phyloP scores from a whole-genome alignment of 164 flowering plant genomes.

The Vitis rotundifolia region DNA sequence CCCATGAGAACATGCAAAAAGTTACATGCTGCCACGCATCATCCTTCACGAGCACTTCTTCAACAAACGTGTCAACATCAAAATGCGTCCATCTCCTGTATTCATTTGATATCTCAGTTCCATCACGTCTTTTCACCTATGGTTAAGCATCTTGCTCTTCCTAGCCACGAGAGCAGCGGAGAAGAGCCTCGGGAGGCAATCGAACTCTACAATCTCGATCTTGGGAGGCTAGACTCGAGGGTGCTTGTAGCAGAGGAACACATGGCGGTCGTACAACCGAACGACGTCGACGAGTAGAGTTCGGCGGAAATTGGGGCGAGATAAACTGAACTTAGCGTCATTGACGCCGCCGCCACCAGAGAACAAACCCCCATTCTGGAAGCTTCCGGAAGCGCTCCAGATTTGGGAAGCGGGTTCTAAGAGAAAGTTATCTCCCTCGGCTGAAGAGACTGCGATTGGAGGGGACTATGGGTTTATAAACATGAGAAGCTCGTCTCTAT shows the following conservation, averaged over 20 bases:
- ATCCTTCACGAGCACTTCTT: conserved; percentile 90
- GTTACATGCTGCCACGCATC: conserved; percentile 84
- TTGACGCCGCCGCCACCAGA: conserved; percentile 29
- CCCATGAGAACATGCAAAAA: conserved; percentile 94
- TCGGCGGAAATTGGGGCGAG: conserved; percentile 63
- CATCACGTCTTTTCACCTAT: conserved; percentile 98
- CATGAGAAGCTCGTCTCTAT: conserved; percentile 52
- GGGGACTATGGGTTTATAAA: conserved; percentile 47
- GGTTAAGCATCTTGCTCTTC: conserved; percentile 69
- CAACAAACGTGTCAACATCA: conserved; percentile 94
- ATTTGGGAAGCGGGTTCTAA: conserved; percentile 34
- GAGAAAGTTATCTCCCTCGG: conserved; percentile 37
- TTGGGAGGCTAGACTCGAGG: conserved; percentile 86
- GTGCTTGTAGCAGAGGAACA: conserved; percentile 87
- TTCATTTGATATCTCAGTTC: conserved; percentile 91
- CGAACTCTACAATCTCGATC: conserved; percentile 87
- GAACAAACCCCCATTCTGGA: conserved; percentile 64
- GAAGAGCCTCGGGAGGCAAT: conserved; percentile 84
- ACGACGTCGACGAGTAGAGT: conserved; percentile 66
- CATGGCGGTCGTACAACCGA: conserved; percentile 71
- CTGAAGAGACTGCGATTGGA: conserved; percentile 52
- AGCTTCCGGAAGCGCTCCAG: conserved; percentile 75
- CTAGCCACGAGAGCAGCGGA: conserved; percentile 72
- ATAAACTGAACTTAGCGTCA: conserved; percentile 68
- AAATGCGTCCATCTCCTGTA: conserved; percentile 93